Base-by-base conservation (phyloP, 2,329 filamentous ascomycete genomes). In the Paecilomyces sp. region DNA sequence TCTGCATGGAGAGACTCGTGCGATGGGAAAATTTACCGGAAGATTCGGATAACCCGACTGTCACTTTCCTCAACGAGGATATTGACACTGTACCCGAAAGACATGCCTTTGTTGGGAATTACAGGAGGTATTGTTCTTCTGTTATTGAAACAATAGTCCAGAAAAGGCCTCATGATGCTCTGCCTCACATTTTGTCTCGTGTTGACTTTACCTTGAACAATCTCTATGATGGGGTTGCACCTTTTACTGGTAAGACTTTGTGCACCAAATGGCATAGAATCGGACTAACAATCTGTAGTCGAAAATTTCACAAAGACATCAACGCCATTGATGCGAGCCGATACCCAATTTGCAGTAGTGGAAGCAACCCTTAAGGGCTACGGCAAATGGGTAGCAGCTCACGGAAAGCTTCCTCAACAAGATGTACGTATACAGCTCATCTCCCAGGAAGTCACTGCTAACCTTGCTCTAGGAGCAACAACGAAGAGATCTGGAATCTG, bases 31-130 rank as follows among this genome's bases (percentile, higher is more conserved):
- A 84, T 63, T 78, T 97, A 2, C 90, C 92, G 0, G 87, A 93
- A 63, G 89, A 96, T 63, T 89, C 88, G 0, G 85, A 90, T 54
- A 88, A 97, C 66, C 83, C 90, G 1, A 92, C 89, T 0, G 84
- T 92, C 60, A 79, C 91, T 11, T 94, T 96, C 65, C 81, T 99
- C 1, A 82, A 92, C 68, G 92, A 97, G 69, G 94, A 99, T 70
- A 95, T 96, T 59, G 94, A 99, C 69, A 97, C 93, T 0, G 81
- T 93, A 22, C 94, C 94, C 0, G 94, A 99, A 72, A 85, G 92
- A 25, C 94, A 99, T 75, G 91, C 92, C 0, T 99, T 99, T 72
- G 82, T 97, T 11, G 92, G 93, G 3, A 97, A 99, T 70, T 99
- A 99, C 73, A 84, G 94, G 47, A 85, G 94, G 61, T 97, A 96